Base-by-base conservation (phyloP, 345 rosid species). In the Fremontodendron californicum region DNA sequence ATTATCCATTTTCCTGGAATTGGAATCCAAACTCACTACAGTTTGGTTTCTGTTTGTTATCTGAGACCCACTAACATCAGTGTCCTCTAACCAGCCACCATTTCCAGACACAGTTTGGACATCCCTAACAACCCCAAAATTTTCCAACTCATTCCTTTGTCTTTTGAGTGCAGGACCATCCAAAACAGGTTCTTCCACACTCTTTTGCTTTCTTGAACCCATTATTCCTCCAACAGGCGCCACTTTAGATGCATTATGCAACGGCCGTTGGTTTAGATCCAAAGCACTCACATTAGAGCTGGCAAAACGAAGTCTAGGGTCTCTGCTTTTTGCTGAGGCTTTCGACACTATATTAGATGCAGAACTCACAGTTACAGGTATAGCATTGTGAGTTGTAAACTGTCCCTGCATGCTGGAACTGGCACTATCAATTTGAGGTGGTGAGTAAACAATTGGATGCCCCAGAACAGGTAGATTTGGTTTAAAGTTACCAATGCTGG, bases 221-320 rank as follows among this genome's bases (percentile, higher is more conserved):
- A 79, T 69, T 29, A 75, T 81, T 72, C 80, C 92, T 55, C 77
- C 86, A 67, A 75, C 79, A 77, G 82, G 77, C 65, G 81, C 91
- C 21, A 72, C 84, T 82, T 81, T 90, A 9, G 84, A 63, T 49
- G 83, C 64, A 78, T 80, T 82, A 46, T 79, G 76, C 27, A 74
- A 74, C 12, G 79, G 61, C 33, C 76, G 73, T 9, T 78, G 86
- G 73, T 81, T 84, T 15, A 81, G 75, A 76, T 89, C 86, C 67
- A 74, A 79, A 81, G 80, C 78, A 75, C 75, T 81, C 25, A 68
- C 68, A 82, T 92, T 89, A 69, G 91, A 74, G 55, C 79, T 91
- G 45, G 71, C 84, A 85, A 84, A 86, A 76, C 95, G 86, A 84
- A 94, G 93, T 82, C 99, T 91, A 40, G 99, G 99, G 78, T 96